Evolutionary conservation across 2,329 filamentous ascomycete genomes (phyloP).

Genomic region (Xylaria hypoxylon): DNA sequence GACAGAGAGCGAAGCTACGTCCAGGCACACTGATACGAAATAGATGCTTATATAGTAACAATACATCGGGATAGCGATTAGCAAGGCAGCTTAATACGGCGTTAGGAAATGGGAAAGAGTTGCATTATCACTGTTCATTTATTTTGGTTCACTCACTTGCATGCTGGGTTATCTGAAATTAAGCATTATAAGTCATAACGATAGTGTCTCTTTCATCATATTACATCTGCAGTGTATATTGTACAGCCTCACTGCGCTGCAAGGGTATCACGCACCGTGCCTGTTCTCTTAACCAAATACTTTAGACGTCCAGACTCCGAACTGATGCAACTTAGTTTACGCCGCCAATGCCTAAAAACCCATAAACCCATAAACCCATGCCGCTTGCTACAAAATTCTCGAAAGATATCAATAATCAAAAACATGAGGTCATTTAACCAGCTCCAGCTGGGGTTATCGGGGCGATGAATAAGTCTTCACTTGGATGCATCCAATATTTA

Average conservation of each 20-base stretch:
- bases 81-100: slow-evolving; percentile 16
- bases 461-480: neutral
- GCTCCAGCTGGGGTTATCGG: neutral
- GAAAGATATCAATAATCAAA: slow-evolving; percentile 8
- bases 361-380: slow-evolving; percentile 7
- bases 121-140: neutral
- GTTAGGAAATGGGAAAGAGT: slow-evolving; percentile 17
- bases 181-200: slow-evolving; percentile 20
- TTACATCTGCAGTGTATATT: slow-evolving; percentile 11
- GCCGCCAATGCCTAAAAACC: slow-evolving; percentile 22
- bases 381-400: slow-evolving; percentile 24
- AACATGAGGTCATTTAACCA: neutral
- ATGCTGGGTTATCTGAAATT: slow-evolving; percentile 15
- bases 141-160: slow-evolving; percentile 7
- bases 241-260: neutral
- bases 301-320: slow-evolving; percentile 31
- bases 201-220: slow-evolving; percentile 6
- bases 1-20: slow-evolving; percentile 7
- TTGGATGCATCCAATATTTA: slow-evolving; percentile 8
- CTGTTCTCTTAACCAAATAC: slow-evolving; percentile 13
- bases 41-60: slow-evolving; percentile 20
- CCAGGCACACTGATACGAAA: slow-evolving; percentile 11
- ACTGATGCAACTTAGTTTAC: slow-evolving; percentile 30
- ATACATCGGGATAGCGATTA: slow-evolving; percentile 16
- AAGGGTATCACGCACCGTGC: slow-evolving; percentile 21